These are phyloP conservation scores for Ajuga chamaepitys DNA, from an alignment of 257 asterid species.

Conservation along the genomic window DNA sequence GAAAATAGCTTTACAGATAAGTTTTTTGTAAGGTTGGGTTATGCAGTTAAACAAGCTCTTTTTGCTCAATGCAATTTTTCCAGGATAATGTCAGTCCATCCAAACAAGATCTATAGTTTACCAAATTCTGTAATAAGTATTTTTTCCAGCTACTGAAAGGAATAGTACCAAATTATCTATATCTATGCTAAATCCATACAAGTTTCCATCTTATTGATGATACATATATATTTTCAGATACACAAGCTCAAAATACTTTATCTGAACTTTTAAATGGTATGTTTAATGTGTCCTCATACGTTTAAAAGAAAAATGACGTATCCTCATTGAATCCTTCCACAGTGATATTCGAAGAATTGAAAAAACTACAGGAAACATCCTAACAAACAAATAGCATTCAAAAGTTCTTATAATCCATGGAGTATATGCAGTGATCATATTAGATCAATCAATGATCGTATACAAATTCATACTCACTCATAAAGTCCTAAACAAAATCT, in stretches of 20 bases:
- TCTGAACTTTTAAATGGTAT: background rate
- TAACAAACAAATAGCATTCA: slow-evolving; percentile 3
- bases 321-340: no score
- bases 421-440: background rate
- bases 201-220: background rate
- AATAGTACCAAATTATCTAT: background rate
- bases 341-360: no score
- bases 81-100: background rate
- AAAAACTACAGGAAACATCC: no score
- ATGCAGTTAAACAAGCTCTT: background rate
- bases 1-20: background rate
- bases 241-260: background rate
- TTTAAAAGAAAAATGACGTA: no score
- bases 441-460: background rate
- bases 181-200: background rate
- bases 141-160: background rate
- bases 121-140: background rate
- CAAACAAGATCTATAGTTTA: background rate
- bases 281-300: no score
- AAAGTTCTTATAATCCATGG: background rate
- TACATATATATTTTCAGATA: background rate
- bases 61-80: background rate
- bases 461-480: background rate
- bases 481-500: background rate
- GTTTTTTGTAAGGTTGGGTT: background rate